phyloP scores from a whole-genome alignment of 495 filamentous ascomycete genomes.

The Tuber aestivum region DNA sequence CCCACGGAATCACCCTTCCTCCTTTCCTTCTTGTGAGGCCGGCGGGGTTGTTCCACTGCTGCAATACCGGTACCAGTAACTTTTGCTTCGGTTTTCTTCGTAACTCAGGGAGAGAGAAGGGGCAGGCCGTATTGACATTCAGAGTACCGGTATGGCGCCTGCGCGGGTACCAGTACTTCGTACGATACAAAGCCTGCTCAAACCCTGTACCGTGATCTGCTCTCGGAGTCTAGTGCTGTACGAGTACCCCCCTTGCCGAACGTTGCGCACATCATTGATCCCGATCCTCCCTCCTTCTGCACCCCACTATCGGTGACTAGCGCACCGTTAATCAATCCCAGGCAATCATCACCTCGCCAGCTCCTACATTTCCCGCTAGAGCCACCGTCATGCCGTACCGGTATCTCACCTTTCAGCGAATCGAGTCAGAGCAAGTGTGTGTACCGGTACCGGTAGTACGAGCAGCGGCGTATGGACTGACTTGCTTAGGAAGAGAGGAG shows the following conservation, averaged over 20 bases:
- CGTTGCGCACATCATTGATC: background rate
- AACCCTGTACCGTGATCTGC: background rate
- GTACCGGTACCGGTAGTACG: background rate
- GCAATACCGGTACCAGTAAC: background rate
- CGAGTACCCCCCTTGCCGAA: background rate
- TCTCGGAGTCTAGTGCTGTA: background rate
- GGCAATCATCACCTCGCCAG: background rate
- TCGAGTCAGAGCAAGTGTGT: background rate
- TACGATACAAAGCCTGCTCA: background rate
- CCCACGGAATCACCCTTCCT: too few species aligned
- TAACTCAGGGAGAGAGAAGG: background rate
- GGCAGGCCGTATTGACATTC: background rate
- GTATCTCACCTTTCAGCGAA: background rate
- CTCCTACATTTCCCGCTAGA: background rate
- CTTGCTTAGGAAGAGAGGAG: background rate
- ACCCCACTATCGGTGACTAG: background rate
- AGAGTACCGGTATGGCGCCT: background rate
- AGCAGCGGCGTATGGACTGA: background rate
- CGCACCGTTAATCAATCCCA: background rate
- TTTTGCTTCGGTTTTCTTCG: background rate
- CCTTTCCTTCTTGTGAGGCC: too few species aligned
- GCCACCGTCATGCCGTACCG: background rate
- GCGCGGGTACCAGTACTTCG: too few species aligned
- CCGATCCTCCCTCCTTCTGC: background rate
- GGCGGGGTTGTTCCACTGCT: background rate